Percentiles rank a stretch among this genome's conserved stretches.
These are phyloP conservation scores for Neopestalotiopsis clavispora DNA, from an alignment of 2,329 filamentous ascomycete species.

Conservation along the genomic window DNA sequence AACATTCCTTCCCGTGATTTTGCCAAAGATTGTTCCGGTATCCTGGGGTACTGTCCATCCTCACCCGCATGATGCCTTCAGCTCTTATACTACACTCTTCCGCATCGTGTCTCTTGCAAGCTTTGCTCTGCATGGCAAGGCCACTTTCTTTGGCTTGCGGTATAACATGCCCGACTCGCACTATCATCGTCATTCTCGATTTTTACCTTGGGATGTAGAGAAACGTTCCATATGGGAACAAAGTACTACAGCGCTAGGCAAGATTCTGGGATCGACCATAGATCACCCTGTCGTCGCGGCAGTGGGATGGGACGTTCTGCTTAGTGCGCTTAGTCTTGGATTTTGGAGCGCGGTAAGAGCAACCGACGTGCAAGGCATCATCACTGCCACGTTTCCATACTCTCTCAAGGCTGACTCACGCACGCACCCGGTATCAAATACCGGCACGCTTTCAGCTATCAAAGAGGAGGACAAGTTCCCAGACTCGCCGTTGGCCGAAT, in stretches of 20 bases:
- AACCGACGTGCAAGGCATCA: slow-evolving; percentile 54
- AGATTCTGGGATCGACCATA: slow-evolving; percentile 53
- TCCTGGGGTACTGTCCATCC: slow-evolving; percentile 52
- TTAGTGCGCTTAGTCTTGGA: slow-evolving; percentile 58
- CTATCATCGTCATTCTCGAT: slow-evolving; percentile 52
- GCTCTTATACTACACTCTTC: slow-evolving; percentile 52
- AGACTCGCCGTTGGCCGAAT: slow-evolving; percentile 19
- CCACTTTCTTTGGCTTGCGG: slow-evolving; percentile 46
- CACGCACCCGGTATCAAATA: slow-evolving; percentile 1
- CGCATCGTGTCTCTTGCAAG: slow-evolving; percentile 49
- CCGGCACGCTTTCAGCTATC: slow-evolving; percentile 17
- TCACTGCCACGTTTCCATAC: slow-evolving; percentile 42
- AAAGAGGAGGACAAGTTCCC: slow-evolving; percentile 22
- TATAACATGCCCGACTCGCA: slow-evolving; percentile 53
- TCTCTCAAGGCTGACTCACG: slow-evolving; percentile 22
- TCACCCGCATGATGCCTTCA: slow-evolving; percentile 43
- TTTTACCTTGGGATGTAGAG: slow-evolving; percentile 51
- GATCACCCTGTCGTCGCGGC: slow-evolving; percentile 63
- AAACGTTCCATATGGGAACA: slow-evolving; percentile 50
- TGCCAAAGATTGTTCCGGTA: slow-evolving; percentile 51
- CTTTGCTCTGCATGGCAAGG: slow-evolving; percentile 49
- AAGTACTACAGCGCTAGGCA: slow-evolving; percentile 48
- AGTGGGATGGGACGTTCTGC: slow-evolving; percentile 62
- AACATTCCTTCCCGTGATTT: slow-evolving; percentile 50
- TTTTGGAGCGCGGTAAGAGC: slow-evolving; percentile 62